Percentiles rank a stretch among this genome's conserved stretches.
These are phyloP conservation scores for Termitomyces sp. DNA, from an alignment of 768 basidiomycete genomes.

Conservation along the genomic window DNA sequence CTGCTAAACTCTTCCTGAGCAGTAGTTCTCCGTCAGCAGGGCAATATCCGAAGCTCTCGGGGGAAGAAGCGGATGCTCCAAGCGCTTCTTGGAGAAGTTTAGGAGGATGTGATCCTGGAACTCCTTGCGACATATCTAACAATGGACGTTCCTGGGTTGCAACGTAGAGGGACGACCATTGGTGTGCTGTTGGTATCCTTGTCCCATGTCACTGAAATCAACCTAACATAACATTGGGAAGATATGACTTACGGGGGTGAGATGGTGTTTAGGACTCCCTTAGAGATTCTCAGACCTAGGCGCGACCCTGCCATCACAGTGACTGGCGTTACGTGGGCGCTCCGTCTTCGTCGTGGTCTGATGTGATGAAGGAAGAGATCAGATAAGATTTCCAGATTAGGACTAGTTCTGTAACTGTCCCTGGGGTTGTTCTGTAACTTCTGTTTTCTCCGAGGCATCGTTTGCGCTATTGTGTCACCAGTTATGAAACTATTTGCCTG, in stretches of 20 bases:
- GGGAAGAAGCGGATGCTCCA: conserved; percentile 34
- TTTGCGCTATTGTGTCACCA: too few species aligned
- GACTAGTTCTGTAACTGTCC: too few species aligned
- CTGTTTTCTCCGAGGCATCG: too few species aligned
- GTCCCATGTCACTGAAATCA: neutral
- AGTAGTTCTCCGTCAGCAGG: conserved; percentile 50
- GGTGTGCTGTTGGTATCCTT: conserved; percentile 54
- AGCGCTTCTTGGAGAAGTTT: conserved; percentile 43
- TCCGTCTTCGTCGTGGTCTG: too few species aligned
- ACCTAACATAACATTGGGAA: too few species aligned
- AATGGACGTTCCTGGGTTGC: conserved; percentile 39
- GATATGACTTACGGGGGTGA: conserved; percentile 38
- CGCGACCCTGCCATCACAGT: conserved; percentile 8
- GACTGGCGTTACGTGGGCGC: neutral
- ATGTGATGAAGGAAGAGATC: neutral
- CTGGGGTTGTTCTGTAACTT: too few species aligned
- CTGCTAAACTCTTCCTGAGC: conserved; percentile 45
- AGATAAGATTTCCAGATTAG: too few species aligned
- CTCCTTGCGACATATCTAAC: conserved; percentile 72
- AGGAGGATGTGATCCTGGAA: conserved; percentile 64
- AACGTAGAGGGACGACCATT: conserved; percentile 46
- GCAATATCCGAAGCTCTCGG: conserved; percentile 48
- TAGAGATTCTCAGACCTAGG: conserved; percentile 32
- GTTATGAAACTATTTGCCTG: neutral
- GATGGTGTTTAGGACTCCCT: conserved; percentile 35